phyloP scores from a whole-genome alignment of 768 basidiomycete species.

The Boletus reticulatus region DNA sequence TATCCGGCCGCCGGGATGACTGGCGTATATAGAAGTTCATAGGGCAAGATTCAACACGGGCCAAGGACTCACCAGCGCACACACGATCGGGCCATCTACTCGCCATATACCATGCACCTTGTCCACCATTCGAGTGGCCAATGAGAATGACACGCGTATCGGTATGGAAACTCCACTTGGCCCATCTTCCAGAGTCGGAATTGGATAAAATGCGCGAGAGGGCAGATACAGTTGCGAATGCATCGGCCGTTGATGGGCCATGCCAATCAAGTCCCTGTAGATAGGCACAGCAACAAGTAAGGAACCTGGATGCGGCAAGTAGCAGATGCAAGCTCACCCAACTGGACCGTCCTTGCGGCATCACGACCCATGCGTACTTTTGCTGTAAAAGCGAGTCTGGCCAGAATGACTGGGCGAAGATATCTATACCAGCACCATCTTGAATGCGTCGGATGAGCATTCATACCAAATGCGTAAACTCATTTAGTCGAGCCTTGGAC shows the following conservation, averaged over 20 bases:
- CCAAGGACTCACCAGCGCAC: slow-evolving; percentile 47
- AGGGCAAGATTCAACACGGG: neutral
- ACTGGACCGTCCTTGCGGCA: slow-evolving; percentile 80
- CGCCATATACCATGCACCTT: slow-evolving; percentile 82
- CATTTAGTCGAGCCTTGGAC: slow-evolving; percentile 19
- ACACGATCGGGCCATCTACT: slow-evolving; percentile 76
- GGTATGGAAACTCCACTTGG: slow-evolving; percentile 36
- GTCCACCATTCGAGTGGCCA: slow-evolving; percentile 93
- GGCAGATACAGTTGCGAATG: slow-evolving; percentile 60
- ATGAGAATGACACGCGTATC: slow-evolving; percentile 59
- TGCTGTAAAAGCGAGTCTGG: slow-evolving; percentile 57
- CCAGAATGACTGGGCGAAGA: slow-evolving; percentile 57
- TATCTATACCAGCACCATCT: slow-evolving; percentile 90
- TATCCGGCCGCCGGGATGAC: slow-evolving; percentile 80
- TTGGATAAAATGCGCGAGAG: slow-evolving; percentile 45
- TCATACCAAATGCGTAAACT: neutral
- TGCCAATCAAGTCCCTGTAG: slow-evolving; percentile 91
- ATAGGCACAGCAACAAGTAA: neutral
- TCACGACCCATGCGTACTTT: slow-evolving; percentile 65
- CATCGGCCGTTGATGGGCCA: slow-evolving; percentile 74
- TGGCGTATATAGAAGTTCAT: slow-evolving; percentile 20
- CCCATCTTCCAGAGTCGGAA: slow-evolving; percentile 34
- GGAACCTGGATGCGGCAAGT: neutral
- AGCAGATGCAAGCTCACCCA: slow-evolving; percentile 54
- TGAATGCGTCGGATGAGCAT: slow-evolving; percentile 3